Evolutionary conservation across 148 eudicot species (phyloP).

Genomic region (Camellia granthamiana): DNA sequence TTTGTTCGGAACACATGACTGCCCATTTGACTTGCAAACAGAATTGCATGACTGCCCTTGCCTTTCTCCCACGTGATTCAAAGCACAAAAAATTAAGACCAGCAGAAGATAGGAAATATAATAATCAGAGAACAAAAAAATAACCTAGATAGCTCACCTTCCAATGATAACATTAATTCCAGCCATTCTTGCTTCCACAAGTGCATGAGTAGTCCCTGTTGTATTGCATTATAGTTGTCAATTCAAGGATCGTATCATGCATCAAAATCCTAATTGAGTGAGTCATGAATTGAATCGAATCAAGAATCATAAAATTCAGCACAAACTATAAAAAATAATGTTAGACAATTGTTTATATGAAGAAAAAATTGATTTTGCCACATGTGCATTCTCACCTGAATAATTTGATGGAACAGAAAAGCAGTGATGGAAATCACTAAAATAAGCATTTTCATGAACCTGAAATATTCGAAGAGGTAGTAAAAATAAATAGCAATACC

Average conservation of each 20-base stretch:
- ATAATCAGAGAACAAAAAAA: background rate
- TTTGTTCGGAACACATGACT: conserved; percentile 84
- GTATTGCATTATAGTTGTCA: background rate
- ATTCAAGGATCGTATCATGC: no score
- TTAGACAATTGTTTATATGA: no score
- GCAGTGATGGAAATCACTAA: conserved; percentile 96
- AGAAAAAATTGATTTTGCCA: no score
- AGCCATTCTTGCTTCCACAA: conserved; percentile 55
- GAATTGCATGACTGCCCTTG: conserved; percentile 94
- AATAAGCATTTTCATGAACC: conserved; percentile 99
- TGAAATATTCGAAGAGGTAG: conserved; percentile 31
- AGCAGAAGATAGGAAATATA: background rate
- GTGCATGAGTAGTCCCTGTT: conserved; percentile 55
- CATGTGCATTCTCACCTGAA: conserved; percentile 51
- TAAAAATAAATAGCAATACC: background rate
- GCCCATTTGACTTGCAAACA: conserved; percentile 72
- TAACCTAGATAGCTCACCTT: conserved; percentile 43
- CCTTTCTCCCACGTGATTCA: conserved; percentile 39
- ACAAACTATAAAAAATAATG: no score
- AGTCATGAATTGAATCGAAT: no score
- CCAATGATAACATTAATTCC: conserved; percentile 80
- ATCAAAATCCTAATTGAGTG: no score
- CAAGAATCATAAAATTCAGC: no score
- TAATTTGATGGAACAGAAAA: conserved; percentile 76
- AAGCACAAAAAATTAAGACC: conserved; percentile 10